Base-by-base conservation (phyloP, 2,329 filamentous ascomycete genomes). In the Sporothrix variecibatus region DNA sequence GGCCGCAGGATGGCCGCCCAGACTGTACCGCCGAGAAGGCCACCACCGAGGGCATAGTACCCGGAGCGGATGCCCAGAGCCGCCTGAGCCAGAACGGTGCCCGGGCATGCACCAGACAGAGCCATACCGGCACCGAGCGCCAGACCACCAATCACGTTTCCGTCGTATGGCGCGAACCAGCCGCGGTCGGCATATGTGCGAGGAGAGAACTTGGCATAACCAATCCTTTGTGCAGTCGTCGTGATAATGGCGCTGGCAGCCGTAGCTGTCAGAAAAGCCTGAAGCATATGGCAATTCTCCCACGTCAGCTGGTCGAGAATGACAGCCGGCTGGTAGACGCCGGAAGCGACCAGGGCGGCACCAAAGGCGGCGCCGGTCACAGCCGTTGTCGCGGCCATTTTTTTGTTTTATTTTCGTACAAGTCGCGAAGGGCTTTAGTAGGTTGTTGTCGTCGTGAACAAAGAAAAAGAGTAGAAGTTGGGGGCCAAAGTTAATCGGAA, bases 111-210 rank as follows among this genome's bases (percentile, higher is more conserved):
- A 9, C 90, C 90, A 0, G 90, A 87, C 20, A 92, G 81, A 6
- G 88, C 86, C 90, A 93, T 92, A 73, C 91, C 91, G n/a, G 86
- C 80, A 49, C 91, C 91, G 34, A 91, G 85, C 2, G 92, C 81
- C 20, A 84, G 78, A 4, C 91, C 91, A 73, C 91, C 91, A 76
- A 92, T 77, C 65, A 92, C 81, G 79, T 93, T 93, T 73, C 89
- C 91, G 77, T 92, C 90, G 78, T 89, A 90, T 23, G 81, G 79
- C 9, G 83, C 82, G 76, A 90, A 86, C 77, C 90, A 82, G 71
- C 85, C 86, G 34, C 90, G 79, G 6, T 86, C 83, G 1, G 89
- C 87, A 46, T 85, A 85, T 73, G 82, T 80, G 11, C 88, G 87
- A 0, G 87, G 86, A 1, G 81, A 81, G 15, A 88, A 81, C 20